phyloP scores from a whole-genome alignment of 352 stramenopile species.

The Globisporangium megalacanthum region DNA sequence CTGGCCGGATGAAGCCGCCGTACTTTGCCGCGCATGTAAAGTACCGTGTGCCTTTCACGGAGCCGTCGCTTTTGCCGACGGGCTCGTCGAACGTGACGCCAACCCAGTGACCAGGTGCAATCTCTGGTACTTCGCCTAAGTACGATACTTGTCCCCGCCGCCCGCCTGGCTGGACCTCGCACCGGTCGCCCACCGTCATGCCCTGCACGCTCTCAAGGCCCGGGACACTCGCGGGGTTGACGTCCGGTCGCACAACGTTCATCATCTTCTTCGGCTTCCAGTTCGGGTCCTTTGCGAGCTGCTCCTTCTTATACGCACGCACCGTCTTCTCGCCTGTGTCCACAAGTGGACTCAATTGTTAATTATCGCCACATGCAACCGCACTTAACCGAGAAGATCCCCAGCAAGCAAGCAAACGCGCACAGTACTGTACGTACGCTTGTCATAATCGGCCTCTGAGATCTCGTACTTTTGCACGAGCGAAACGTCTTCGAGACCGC shows the following conservation, averaged over 20 bases:
- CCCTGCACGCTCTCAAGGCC: slow-evolving; percentile 65
- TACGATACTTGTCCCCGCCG: slow-evolving; percentile 91
- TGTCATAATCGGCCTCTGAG: slow-evolving; percentile 98
- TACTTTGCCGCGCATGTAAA: slow-evolving; percentile 92
- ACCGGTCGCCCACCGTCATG: slow-evolving; percentile 93
- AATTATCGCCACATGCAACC: not conserved
- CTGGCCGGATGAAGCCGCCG: slow-evolving; percentile 92
- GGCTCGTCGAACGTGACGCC: slow-evolving; percentile 97
- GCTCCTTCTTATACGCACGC: slow-evolving; percentile 94
- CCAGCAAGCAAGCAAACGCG: not conserved
- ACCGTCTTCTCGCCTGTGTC: slow-evolving; percentile 92
- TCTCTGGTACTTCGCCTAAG: slow-evolving; percentile 89
- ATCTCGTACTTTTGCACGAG: slow-evolving; percentile 98
- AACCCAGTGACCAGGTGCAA: slow-evolving; percentile 91
- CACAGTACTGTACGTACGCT: slow-evolving; percentile 46
- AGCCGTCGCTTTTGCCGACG: slow-evolving; percentile 90
- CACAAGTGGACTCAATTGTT: no score
- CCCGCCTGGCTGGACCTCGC: slow-evolving; percentile 95
- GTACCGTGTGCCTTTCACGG: slow-evolving; percentile 88
- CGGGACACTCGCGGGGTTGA: slow-evolving; percentile 33
- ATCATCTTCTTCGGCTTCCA: slow-evolving; percentile 90
- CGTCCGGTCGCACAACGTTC: slow-evolving; percentile 23
- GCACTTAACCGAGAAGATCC: not conserved
- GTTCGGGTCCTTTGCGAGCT: slow-evolving; percentile 93
- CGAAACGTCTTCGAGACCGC: slow-evolving; percentile 95